Conservation (phyloP, 2,329 filamentous ascomycete species). For the Myriosclerotinia curreyana region DNA sequence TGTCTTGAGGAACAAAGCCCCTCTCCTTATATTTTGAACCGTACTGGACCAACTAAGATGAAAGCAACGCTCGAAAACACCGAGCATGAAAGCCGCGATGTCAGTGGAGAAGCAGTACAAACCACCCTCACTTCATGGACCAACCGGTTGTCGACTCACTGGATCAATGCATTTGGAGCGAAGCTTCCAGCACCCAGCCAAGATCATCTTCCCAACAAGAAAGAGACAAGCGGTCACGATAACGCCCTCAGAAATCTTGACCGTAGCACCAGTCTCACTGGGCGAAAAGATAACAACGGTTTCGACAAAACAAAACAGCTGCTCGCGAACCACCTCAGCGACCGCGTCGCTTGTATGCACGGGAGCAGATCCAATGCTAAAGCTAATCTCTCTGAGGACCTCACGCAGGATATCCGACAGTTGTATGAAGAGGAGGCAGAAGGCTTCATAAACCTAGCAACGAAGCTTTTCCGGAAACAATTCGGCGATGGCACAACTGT, state of each 20-base stretch:
- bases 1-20: not conserved
- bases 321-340: not conserved
- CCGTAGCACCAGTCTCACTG: not conserved
- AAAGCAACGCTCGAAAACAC: not conserved
- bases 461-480: not conserved
- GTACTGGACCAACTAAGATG: not conserved
- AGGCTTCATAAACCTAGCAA: not conserved
- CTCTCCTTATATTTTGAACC: not conserved
- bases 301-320: not conserved
- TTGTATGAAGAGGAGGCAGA: not conserved
- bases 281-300: not conserved
- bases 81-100: not conserved
- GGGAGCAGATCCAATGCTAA: not conserved
- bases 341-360: not conserved
- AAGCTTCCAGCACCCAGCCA: not conserved
- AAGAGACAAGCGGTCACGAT: not conserved
- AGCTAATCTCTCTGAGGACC: not conserved
- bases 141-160: not conserved
- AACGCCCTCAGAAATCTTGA: not conserved
- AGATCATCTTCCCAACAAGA: not conserved
- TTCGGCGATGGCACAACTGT: not conserved
- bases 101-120: not conserved
- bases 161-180: not conserved
- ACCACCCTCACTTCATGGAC: not conserved
- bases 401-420: not conserved